phyloP scores from a whole-genome alignment of 2,329 filamentous ascomycete species.

The Amauroascus niger region DNA sequence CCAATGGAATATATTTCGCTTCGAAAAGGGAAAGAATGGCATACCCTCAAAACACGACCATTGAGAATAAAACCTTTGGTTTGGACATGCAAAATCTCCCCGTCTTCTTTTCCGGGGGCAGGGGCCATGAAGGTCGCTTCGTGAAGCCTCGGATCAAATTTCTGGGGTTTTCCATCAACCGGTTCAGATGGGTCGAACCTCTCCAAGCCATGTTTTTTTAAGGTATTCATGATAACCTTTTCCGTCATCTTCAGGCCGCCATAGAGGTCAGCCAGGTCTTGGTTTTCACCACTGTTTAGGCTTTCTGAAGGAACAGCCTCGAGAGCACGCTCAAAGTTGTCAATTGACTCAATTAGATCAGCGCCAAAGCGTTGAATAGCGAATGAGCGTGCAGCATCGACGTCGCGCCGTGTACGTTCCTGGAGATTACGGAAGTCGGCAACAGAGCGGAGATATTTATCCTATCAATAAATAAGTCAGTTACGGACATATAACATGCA shows the following conservation, averaged over 20 bases:
- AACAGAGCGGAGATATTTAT: slow-evolving; percentile 86
- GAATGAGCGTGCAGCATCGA: slow-evolving; percentile 78
- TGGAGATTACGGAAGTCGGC: slow-evolving; percentile 98
- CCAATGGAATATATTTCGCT: not conserved
- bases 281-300: slow-evolving; percentile 52
- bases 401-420: slow-evolving; percentile 83
- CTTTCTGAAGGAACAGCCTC: slow-evolving; percentile 66
- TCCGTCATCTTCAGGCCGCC: slow-evolving; percentile 95
- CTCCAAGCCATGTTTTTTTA: slow-evolving; percentile 91
- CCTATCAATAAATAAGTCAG: slow-evolving; percentile 45
- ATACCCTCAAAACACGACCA: slow-evolving; percentile 66
- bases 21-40: slow-evolving; percentile 17
- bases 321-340: slow-evolving; percentile 93
- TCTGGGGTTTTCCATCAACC: slow-evolving; percentile 52
- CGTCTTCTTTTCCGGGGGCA: slow-evolving; percentile 77
- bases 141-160: slow-evolving; percentile 93
- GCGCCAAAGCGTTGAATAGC: slow-evolving; percentile 90
- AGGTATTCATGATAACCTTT: slow-evolving; percentile 70
- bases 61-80: slow-evolving; percentile 95
- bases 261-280: slow-evolving; percentile 71
- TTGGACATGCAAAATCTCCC: slow-evolving; percentile 82
- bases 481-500: not conserved
- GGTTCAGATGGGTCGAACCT: slow-evolving; percentile 61
- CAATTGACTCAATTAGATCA: slow-evolving; percentile 87
- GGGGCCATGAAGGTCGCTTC: slow-evolving; percentile 94